Base-by-base conservation (phyloP, 129 eudicot genomes). In the Artemisia annua region DNA sequence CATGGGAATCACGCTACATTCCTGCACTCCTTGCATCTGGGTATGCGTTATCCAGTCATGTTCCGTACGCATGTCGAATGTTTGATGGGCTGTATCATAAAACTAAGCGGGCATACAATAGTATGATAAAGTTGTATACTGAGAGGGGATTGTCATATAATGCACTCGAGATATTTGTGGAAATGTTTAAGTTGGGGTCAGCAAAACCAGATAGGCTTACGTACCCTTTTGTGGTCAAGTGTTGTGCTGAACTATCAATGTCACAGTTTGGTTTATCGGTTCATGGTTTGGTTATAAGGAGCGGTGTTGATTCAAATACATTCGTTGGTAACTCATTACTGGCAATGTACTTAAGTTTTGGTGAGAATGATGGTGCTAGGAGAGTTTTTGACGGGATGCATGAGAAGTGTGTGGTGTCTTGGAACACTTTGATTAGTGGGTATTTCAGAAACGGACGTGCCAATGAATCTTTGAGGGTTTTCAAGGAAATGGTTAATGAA, bases 371-470 rank as follows among this genome's bases (percentile, higher is more conserved):
- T 18, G 72, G 75, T 13, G 96, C 92, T 54, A 67, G 66, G 35
- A 54, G 69, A 48, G 83, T 89, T 48, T 92, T 92, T 81, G 81
- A 76, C 10, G 51, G 15, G 9, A 89, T 92, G 91, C 1, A 28
- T 20, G 89, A 71, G 26, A 77, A 73, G 39, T 74, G 75, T 62
- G 89, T 85, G 67, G 97, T 92, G 30, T 81, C 96, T 48, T 92
- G 94, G 96, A 87, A 89, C 48, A 81, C 94, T 57, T 87, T 92
- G 88, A 87, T 92, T 10, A 89, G 96, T 76, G 98, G 98, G 75
- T 84, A 70, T 75, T 75, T 55, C 11, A 75, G 68, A 30, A 89
- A 84, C 52, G 96, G 80, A 46, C 43, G 62, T 49, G 74, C 88
- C 0, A 80, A 66, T 0, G 89, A 87, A 26, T 82, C 96, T 32